These are phyloP conservation scores for Arthrobotrys sinensis DNA, from an alignment of 2,329 filamentous ascomycete genomes.

Conservation along the genomic window DNA sequence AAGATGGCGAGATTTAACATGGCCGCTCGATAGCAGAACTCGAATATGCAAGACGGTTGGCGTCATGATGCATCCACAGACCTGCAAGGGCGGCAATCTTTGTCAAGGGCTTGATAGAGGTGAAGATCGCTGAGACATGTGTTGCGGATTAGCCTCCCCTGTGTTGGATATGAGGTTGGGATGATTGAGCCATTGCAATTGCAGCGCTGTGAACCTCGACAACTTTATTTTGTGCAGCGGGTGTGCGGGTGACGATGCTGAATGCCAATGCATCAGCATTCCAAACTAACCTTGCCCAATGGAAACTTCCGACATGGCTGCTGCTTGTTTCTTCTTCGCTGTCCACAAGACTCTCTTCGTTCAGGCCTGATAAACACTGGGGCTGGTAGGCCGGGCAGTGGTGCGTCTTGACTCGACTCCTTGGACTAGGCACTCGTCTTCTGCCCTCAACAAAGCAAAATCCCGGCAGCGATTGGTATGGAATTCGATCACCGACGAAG, in stretches of 20 bases:
- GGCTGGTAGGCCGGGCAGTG: constrained; percentile 36
- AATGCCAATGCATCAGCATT: constrained; percentile 46
- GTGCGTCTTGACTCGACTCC: constrained; percentile 33
- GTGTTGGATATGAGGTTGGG: constrained; percentile 27
- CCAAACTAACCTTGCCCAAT: constrained; percentile 60
- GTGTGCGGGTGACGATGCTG: constrained; percentile 26
- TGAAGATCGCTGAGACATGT: constrained; percentile 63
- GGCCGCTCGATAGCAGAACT: constrained; percentile 5
- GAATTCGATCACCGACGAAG: constrained; percentile 59
- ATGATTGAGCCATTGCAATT: constrained; percentile 11
- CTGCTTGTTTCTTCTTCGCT: constrained; percentile 16
- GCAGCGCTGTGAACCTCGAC: too few relatives aligned
- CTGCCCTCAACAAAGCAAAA: constrained; percentile 35
- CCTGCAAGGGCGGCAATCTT: constrained; percentile 63
- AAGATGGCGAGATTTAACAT: constrained; percentile 44
- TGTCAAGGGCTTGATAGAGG: constrained; percentile 64
- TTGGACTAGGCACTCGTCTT: constrained; percentile 53
- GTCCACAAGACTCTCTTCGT: constrained; percentile 15
- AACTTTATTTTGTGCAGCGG: constrained; percentile 35
- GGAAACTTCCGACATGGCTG: constrained; percentile 55
- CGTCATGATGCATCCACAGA: constrained; percentile 47
- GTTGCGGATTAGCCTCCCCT: constrained; percentile 39
- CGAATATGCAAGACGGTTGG: constrained; percentile 34
- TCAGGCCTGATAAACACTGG: constrained; percentile 59
- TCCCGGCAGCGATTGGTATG: constrained; percentile 46